Evolutionary conservation across 768 basidiomycete genomes (phyloP).

Genomic region (Coprinopsis strossmayeri): DNA sequence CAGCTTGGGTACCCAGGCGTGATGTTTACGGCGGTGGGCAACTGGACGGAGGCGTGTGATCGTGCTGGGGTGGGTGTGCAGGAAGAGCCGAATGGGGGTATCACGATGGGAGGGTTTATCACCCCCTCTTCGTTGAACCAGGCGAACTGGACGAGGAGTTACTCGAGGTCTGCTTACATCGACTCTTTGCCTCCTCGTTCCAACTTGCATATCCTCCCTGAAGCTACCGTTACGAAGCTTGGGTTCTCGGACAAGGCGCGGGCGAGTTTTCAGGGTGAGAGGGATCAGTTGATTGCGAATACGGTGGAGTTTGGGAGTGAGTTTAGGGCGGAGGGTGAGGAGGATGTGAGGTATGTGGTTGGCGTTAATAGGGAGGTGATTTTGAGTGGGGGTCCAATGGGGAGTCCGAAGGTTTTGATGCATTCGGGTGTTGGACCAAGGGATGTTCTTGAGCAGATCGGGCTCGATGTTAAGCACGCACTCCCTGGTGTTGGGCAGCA

Average conservation of each 20-base stretch:
- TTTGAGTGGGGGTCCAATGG: constrained; percentile 40
- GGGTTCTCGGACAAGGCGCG: constrained; percentile 38
- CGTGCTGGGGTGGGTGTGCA: constrained; percentile 34
- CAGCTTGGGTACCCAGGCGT: constrained; percentile 18
- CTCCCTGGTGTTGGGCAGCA: constrained; percentile 52
- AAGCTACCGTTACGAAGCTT: constrained; percentile 48
- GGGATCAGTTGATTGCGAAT: constrained; percentile 9
- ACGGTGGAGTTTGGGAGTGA: constrained; percentile 40
- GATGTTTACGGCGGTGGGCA: constrained; percentile 41
- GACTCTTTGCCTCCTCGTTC: constrained; percentile 48
- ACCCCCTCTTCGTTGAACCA: constrained; percentile 57
- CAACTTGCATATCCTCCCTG: constrained; percentile 53
- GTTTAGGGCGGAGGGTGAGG: constrained; percentile 10
- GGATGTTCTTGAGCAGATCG: constrained; percentile 36
- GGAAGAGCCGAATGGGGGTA: constrained; percentile 39
- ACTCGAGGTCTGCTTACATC: constrained; percentile 61
- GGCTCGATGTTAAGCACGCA: constrained; percentile 31
- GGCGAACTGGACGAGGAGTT: constrained; percentile 56
- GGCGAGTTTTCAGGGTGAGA: constrained; percentile 18
- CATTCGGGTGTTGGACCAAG: constrained; percentile 47
- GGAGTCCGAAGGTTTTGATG: constrained; percentile 44
- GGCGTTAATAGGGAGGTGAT: constrained; percentile 36
- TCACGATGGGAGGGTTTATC: constrained; percentile 45
- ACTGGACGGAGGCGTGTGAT: constrained; percentile 50
- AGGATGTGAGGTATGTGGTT: constrained; percentile 32